These are phyloP conservation scores for Paramarasmius palmivorus DNA, from an alignment of 1,284 basidiomycete genomes.

Conservation along the genomic window DNA sequence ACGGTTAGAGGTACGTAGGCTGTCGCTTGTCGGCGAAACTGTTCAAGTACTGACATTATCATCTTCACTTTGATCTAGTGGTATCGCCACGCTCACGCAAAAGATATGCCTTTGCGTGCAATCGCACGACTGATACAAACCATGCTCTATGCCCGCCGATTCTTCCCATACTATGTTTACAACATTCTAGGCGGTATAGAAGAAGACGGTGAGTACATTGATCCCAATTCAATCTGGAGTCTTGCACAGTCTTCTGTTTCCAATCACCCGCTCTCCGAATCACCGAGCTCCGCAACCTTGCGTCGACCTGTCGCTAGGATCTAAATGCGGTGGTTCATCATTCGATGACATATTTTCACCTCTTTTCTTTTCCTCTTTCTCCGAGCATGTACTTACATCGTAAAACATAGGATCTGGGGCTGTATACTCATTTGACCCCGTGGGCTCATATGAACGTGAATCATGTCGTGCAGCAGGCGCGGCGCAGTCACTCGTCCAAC, in stretches of 20 bases:
- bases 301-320: not conserved
- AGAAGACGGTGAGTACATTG: conserved; percentile 76
- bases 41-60: conserved; percentile 1
- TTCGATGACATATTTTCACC: not conserved
- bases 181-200: conserved; percentile 94
- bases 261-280: conserved; percentile 1
- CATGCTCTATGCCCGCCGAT: conserved; percentile 91
- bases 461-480: conserved; percentile 92
- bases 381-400: conserved; percentile 9
- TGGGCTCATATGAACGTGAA: conserved; percentile 94
- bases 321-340: not conserved
- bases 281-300: not conserved
- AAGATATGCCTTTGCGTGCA: conserved; percentile 89
- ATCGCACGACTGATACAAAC: conserved; percentile 95
- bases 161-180: conserved; percentile 97
- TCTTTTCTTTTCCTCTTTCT: not conserved
- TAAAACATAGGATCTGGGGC: conserved; percentile 76
- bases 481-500: conserved; percentile 88
- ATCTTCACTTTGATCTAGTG: conserved; percentile 53
- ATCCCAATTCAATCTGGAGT: not conserved
- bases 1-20: conserved; percentile 75
- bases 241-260: too few species aligned
- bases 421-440: conserved; percentile 96
- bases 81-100: conserved; percentile 93
- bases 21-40: conserved; percentile 3